Percentiles rank a stretch among this genome's conserved stretches.
phyloP scores from a whole-genome alignment of 1,284 basidiomycete genomes.

The Anthracocystis panici-leucophaei region DNA sequence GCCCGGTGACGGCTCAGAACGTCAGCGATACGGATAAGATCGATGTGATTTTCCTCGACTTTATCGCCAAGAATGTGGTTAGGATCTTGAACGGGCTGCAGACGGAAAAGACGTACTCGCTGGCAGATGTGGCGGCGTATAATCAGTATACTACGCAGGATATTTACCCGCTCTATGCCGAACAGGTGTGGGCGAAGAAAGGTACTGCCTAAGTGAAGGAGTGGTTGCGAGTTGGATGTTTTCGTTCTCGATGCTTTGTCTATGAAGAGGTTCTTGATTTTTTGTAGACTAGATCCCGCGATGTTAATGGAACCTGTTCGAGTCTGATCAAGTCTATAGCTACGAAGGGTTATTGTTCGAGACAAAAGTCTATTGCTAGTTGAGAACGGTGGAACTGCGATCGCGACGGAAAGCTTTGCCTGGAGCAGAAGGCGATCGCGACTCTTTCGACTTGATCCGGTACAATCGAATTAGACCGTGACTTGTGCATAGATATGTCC shows the following conservation, averaged over 20 bases:
- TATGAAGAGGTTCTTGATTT: too few species aligned
- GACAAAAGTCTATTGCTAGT: too few species aligned
- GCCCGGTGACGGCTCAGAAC: conserved; percentile 22
- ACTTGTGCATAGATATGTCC: too few species aligned
- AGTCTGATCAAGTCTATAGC: not conserved
- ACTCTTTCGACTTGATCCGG: too few species aligned
- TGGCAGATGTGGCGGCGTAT: conserved; percentile 47
- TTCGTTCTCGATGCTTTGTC: not conserved
- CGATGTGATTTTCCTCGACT: conserved; percentile 58
- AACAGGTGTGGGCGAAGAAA: conserved; percentile 50
- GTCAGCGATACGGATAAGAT: conserved; percentile 28
- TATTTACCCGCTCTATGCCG: conserved; percentile 61
- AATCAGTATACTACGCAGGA: conserved; percentile 63
- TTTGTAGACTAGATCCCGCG: not conserved
- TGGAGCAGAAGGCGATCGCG: too few species aligned
- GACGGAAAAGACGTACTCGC: conserved; percentile 37
- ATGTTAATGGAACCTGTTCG: not conserved
- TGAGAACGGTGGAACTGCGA: too few species aligned
- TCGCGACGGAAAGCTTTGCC: too few species aligned
- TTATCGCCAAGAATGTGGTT: conserved; percentile 47
- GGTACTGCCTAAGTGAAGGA: not conserved
- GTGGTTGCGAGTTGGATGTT: too few species aligned
- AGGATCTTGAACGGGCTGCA: conserved; percentile 44
- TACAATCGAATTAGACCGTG: too few species aligned
- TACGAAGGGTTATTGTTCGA: too few species aligned